These are phyloP conservation scores for Geotrichum phurueaensis DNA, from an alignment of 1,139 yeast species.

Conservation along the genomic window DNA sequence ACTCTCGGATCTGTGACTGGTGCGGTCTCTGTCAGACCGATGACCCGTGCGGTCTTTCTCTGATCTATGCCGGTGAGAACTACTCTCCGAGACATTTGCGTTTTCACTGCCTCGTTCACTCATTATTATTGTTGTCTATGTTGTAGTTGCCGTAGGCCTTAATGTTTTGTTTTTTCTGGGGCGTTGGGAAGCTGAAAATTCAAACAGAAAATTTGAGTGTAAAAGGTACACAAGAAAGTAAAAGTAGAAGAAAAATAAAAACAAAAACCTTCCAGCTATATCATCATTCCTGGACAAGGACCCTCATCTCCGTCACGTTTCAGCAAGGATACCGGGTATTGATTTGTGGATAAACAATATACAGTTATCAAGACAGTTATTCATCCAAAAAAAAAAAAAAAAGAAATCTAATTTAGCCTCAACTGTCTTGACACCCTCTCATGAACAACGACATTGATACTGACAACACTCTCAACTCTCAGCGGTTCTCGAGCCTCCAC, in stretches of 20 bases:
- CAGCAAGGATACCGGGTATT: neutral
- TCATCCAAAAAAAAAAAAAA: too few species aligned
- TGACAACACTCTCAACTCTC: neutral
- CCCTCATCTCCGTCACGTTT: neutral
- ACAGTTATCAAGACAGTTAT: neutral
- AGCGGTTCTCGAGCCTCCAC: slow-evolving; percentile 10
- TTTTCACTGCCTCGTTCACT: neutral
- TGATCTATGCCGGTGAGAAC: neutral
- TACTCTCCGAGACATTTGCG: neutral
- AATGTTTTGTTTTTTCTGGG: neutral
- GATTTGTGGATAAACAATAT: neutral
- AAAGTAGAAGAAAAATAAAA: neutral
- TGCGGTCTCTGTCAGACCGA: neutral
- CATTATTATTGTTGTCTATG: neutral
- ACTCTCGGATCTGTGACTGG: neutral
- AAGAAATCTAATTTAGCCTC: neutral
- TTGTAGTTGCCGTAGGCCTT: neutral
- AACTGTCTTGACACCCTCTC: neutral
- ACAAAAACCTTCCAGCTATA: neutral
- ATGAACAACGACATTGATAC: neutral
- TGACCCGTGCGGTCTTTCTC: neutral
- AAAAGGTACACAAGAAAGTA: neutral
- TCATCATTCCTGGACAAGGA: neutral
- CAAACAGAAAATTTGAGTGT: neutral
- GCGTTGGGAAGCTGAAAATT: neutral